phyloP scores from a whole-genome alignment of 2,329 filamentous ascomycete genomes.

The Neonectria coccinea region DNA sequence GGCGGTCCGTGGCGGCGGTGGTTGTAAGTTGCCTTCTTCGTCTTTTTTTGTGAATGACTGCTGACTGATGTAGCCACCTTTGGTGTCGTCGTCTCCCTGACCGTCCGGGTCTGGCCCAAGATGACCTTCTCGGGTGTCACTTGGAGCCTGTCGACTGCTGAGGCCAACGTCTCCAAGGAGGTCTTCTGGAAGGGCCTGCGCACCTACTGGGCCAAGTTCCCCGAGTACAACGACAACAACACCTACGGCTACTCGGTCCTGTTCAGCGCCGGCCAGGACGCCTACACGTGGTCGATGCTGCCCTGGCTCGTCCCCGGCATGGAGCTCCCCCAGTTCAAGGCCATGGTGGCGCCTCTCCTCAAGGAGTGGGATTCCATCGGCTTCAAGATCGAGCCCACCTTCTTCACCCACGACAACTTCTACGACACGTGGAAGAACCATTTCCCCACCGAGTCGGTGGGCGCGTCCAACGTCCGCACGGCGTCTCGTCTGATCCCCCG shows the following conservation, averaged over 20 bases:
- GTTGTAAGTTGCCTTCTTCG: slow-evolving; percentile 3
- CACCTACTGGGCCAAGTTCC: slow-evolving; percentile 49
- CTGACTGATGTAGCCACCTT: slow-evolving; percentile 54
- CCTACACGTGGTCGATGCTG: slow-evolving; percentile 46
- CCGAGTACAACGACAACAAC: slow-evolving; percentile 46
- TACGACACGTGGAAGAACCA: slow-evolving; percentile 54
- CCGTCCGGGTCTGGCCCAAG: slow-evolving; percentile 50
- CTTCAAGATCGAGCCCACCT: slow-evolving; percentile 45
- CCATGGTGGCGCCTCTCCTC: slow-evolving; percentile 49
- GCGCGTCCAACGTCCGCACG: slow-evolving; percentile 42
- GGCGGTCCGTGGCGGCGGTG: slow-evolving; percentile 61
- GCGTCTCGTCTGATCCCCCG: slow-evolving; percentile 57
- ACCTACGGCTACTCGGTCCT: slow-evolving; percentile 47
- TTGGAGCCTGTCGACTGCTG: slow-evolving; percentile 52
- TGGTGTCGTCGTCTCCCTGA: slow-evolving; percentile 55
- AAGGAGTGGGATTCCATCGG: slow-evolving; percentile 46
- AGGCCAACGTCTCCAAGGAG: slow-evolving; percentile 44
- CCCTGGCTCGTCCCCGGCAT: slow-evolving; percentile 53
- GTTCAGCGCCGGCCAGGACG: slow-evolving; percentile 31
- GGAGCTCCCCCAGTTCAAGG: slow-evolving; percentile 48
- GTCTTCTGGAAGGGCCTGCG: slow-evolving; percentile 50
- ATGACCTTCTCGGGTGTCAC: slow-evolving; percentile 48
- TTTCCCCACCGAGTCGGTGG: slow-evolving; percentile 50
- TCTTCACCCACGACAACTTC: slow-evolving; percentile 52
- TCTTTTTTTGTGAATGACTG: not conserved